Percentiles rank a stretch among this genome's conserved stretches.
phyloP scores from a whole-genome alignment of 1,139 yeast genomes.

The Kluyveromyces marxianus region DNA sequence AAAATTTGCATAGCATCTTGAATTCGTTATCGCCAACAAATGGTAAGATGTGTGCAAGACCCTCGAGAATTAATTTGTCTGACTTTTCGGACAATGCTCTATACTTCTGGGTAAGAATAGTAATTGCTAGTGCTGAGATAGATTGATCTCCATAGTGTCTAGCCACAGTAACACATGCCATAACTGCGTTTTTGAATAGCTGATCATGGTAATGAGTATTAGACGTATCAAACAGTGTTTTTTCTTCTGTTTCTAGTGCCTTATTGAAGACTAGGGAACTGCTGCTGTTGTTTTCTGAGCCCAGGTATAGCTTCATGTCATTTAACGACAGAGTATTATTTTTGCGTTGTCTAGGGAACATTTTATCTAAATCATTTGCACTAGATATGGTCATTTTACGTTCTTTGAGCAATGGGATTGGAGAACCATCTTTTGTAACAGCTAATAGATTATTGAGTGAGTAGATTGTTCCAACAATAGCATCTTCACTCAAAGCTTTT shows the following conservation, averaged over 20 bases:
- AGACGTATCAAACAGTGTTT: slow-evolving; percentile 1
- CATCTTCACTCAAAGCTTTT: slow-evolving; percentile 52
- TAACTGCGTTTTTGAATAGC: slow-evolving; percentile 52
- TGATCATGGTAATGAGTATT: slow-evolving; percentile 15
- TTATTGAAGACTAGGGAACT: slow-evolving; percentile 1
- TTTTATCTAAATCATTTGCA: slow-evolving; percentile 9
- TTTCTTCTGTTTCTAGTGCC: not conserved
- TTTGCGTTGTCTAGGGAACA: slow-evolving; percentile 15
- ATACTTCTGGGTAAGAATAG: slow-evolving; percentile 79
- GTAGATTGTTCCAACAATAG: slow-evolving; percentile 79
- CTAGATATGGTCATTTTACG: slow-evolving; percentile 26
- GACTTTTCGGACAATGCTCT: slow-evolving; percentile 36
- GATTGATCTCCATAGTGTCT: slow-evolving; percentile 63
- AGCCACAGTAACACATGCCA: slow-evolving; percentile 66
- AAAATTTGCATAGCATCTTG: slow-evolving; percentile 40
- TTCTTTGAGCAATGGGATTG: slow-evolving; percentile 30
- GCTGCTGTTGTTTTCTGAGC: slow-evolving; percentile 2
- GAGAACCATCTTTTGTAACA: slow-evolving; percentile 41
- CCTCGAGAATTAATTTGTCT: slow-evolving; percentile 40
- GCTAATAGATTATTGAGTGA: slow-evolving; percentile 70
- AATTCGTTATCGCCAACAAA: slow-evolving; percentile 47
- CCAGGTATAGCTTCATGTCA: not conserved
- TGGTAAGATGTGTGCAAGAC: slow-evolving; percentile 48
- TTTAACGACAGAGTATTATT: slow-evolving; percentile 12
- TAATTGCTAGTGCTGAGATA: slow-evolving; percentile 72